Conservation (phyloP, 805 yeast genomes). For the Ascoidea tarda region DNA sequence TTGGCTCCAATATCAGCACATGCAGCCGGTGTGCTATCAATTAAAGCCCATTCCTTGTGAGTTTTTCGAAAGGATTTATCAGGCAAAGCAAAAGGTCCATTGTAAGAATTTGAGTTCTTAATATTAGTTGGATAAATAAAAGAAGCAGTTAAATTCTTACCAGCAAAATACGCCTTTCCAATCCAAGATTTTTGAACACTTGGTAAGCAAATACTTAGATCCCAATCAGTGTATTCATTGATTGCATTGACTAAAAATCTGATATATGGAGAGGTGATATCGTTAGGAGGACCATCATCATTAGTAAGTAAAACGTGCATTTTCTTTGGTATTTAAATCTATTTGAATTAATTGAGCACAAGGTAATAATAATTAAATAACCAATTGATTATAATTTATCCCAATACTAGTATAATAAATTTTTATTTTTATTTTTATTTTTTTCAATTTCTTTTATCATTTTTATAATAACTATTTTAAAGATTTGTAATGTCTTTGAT, state of each 20-base stretch:
- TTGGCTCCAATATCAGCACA: constrained; percentile 84
- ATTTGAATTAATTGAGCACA: too few relatives aligned
- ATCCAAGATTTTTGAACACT: constrained; percentile 84
- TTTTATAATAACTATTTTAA: too few relatives aligned
- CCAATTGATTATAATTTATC: too few relatives aligned
- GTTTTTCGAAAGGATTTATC: constrained; percentile 17
- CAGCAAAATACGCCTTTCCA: constrained; percentile 93
- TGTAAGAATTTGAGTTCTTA: constrained; percentile 33
- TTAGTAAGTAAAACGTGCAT: constrained; percentile 60
- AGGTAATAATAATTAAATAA: too few relatives aligned
- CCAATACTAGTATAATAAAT: too few relatives aligned
- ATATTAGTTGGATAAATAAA: constrained; percentile 44
- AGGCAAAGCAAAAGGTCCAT: constrained; percentile 54
- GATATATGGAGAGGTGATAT: constrained; percentile 68
- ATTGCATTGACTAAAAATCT: constrained; percentile 68
- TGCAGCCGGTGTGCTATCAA: constrained; percentile 94
- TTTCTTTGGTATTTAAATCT: background rate
- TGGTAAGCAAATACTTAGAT: constrained; percentile 73
- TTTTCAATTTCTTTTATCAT: too few relatives aligned
- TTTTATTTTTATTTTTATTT: too few relatives aligned
- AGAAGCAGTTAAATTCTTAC: constrained; percentile 42
- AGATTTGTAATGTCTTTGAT: too few relatives aligned
- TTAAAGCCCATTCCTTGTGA: constrained; percentile 67
- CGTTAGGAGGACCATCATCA: constrained; percentile 92
- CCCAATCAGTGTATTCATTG: constrained; percentile 59